Conservation (phyloP, 2,329 filamentous ascomycete genomes). For the Decorospora gaudefroyi region DNA sequence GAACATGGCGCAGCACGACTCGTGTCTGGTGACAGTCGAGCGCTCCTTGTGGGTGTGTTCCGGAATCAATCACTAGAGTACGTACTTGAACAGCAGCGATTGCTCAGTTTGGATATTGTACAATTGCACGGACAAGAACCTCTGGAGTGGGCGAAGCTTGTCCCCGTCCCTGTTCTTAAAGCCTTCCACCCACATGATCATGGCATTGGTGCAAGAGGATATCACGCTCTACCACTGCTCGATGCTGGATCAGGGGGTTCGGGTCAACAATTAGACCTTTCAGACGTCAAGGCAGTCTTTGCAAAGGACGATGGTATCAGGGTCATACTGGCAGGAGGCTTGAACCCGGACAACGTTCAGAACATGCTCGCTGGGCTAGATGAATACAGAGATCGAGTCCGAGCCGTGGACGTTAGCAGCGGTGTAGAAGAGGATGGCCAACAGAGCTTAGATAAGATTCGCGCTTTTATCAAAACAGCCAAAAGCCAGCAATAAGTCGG, state of each 20-base stretch:
- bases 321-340: constrained; percentile 81
- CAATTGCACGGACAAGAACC: constrained; percentile 94
- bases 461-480: constrained; percentile 74
- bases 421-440: constrained; percentile 81
- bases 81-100: constrained; percentile 75
- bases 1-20: constrained; percentile 56
- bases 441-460: constrained; percentile 81
- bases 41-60: constrained; percentile 91
- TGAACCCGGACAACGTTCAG: constrained; percentile 78
- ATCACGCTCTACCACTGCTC: constrained; percentile 80
- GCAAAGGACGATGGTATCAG: constrained; percentile 70
- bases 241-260: constrained; percentile 85
- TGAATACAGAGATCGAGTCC: constrained; percentile 63
- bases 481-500: constrained; percentile 48
- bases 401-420: constrained; percentile 91
- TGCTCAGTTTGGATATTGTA: constrained; percentile 81
- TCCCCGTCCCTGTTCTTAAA: constrained; percentile 88
- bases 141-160: constrained; percentile 84
- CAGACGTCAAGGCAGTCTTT: constrained; percentile 69
- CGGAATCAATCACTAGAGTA: constrained; percentile 85
- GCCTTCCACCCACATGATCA: constrained; percentile 77
- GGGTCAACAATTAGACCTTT: constrained; percentile 75
- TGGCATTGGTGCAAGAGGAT: constrained; percentile 74
- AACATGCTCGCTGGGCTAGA: constrained; percentile 67
- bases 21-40: constrained; percentile 60